Evolutionary conservation across 1,284 basidiomycete species (phyloP), one percentile per base, ranked within the genome.

Genomic region (Sphagnurus paluster): DNA sequence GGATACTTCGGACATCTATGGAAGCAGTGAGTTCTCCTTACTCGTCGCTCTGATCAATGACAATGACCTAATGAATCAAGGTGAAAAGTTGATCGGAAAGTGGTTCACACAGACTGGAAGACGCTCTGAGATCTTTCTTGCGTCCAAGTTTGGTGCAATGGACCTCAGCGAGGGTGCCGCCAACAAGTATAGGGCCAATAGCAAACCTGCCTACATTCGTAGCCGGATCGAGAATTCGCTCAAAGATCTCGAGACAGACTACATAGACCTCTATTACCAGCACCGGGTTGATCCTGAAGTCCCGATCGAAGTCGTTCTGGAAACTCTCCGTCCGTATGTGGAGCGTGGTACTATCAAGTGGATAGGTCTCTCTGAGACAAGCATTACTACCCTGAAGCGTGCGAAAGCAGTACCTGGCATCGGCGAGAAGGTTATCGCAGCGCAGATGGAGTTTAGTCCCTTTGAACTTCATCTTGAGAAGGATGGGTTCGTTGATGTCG

Each of bases 361-460:
- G 58, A 56, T 75, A 17, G 72, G 72, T 2, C 49, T 75, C 20
- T 71, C 67, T 52, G 76, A 77, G 57, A 69, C 66, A 47, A 68
- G 63, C 13, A 66, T 68, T 6, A 68, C 58, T 5, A 75, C 71
- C 0, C 56, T 79, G 19, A 62, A 69, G 21, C 65, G 72, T 26
- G 76, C 77, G 2, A 56, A 52, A 29, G 59, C 54, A 1, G 59
- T 63, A 3, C 36, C 40, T 7, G 57, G 56, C 3, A 24, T 62
- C 8, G 62, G 61, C 2, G 61, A 65, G 39, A 59, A 60, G 43
- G 53, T 76, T 40, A 61, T 70, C 11, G 70, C 67, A 7, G 65
- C 70, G 14, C 73, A 77, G 56, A 60, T 73, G 52, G 74, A 77
- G 46, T 69, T 57, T 42, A 72, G 68, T 25, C 71, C 73, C 0